Percentiles rank a stretch among this genome's conserved stretches.
phyloP scores from a whole-genome alignment of 305 asterid species.

The Stenogyne calaminthoides region DNA sequence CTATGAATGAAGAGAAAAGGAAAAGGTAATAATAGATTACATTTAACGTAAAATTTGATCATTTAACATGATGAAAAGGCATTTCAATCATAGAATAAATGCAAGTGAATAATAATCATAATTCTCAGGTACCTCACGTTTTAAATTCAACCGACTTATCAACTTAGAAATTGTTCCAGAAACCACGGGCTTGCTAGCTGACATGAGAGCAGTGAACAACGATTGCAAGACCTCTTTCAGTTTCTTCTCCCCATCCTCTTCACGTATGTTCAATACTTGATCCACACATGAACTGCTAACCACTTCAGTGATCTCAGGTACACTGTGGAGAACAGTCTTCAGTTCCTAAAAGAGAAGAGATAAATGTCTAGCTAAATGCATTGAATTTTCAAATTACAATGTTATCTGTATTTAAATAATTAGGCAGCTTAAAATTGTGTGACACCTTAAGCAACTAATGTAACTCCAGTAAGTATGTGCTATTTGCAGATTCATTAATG shows the following conservation, averaged over 20 bases:
- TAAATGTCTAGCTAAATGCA: constrained; percentile 21
- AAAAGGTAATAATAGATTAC: neutral
- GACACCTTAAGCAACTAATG: constrained; percentile 14
- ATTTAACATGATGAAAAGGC: constrained; percentile 2
- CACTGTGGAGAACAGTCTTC: constrained; percentile 60
- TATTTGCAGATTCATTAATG: neutral
- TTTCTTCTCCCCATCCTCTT: constrained; percentile 55
- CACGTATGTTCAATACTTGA: constrained; percentile 43
- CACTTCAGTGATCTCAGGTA: constrained; percentile 88
- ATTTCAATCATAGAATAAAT: constrained; percentile 12
- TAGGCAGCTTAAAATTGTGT: neutral
- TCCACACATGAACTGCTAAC: constrained; percentile 57
- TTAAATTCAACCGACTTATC: constrained; percentile 55
- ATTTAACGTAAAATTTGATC: neutral
- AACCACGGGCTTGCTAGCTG: constrained; percentile 53
- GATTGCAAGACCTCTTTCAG: constrained; percentile 59
- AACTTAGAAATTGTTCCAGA: constrained; percentile 56
- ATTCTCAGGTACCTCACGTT: constrained; percentile 54
- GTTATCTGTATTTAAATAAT: neutral
- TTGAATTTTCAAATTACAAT: constrained; percentile 14
- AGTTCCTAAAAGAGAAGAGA: constrained; percentile 64
- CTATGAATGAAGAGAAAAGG: too few relatives aligned
- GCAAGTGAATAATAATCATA: neutral
- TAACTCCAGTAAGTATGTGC: neutral
- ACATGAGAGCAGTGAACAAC: constrained; percentile 75